phyloP scores from a whole-genome alignment of 1,139 yeast genomes.

The Wickerhamomyces sp. region DNA sequence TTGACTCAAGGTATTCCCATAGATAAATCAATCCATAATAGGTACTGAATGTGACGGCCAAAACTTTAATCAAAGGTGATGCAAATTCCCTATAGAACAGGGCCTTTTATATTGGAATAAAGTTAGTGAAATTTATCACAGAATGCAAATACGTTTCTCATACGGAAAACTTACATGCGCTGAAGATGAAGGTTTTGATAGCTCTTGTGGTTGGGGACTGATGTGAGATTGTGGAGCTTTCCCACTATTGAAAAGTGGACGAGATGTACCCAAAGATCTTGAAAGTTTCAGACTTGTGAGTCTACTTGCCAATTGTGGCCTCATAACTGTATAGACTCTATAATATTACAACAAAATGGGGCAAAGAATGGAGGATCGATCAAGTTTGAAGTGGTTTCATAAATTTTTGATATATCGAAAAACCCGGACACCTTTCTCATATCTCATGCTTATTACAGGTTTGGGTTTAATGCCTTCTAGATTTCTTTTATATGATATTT shows the following conservation, averaged over 20 bases:
- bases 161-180: conserved; percentile 6
- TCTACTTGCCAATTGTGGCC: not conserved
- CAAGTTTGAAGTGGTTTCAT: too few species aligned
- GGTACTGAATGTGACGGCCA: conserved; percentile 36
- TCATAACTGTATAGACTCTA: too few species aligned
- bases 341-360: not conserved
- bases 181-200: conserved; percentile 2
- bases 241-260: conserved; percentile 2
- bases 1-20: conserved; percentile 36
- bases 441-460: too few species aligned
- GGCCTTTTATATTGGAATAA: conserved; percentile 19
- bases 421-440: not conserved
- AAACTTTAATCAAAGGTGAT: conserved; percentile 36
- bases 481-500: too few species aligned
- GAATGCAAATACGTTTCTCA: too few species aligned
- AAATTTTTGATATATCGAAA: too few species aligned
- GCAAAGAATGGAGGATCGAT: not conserved
- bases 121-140: too few species aligned
- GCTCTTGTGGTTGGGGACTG: not conserved
- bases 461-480: too few species aligned
- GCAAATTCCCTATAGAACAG: conserved; percentile 40
- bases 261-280: not conserved
- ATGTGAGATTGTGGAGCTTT: not conserved
- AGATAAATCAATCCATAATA: conserved; percentile 36
- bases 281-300: not conserved